Evolutionary conservation across 371 early-diverging fungal genomes (phyloP).

Genomic region (Mucor saturninus): DNA sequence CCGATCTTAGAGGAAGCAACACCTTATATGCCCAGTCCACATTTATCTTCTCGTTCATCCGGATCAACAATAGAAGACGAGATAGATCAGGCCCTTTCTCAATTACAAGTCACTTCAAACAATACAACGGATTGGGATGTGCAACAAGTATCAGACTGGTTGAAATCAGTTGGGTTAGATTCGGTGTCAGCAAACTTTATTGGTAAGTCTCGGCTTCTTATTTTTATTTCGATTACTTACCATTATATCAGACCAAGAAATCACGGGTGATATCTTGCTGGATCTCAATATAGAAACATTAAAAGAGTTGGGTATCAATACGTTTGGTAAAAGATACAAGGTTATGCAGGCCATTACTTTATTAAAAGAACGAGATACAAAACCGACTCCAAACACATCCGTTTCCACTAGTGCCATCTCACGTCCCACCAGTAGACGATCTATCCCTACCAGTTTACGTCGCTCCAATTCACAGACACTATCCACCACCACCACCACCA

Average conservation of each 20-base stretch:
- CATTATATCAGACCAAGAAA: slow-evolving; percentile 61
- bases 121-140: slow-evolving; percentile 45
- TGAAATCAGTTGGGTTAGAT: slow-evolving; percentile 58
- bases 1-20: slow-evolving; percentile 8
- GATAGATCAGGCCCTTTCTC: slow-evolving; percentile 37
- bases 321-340: slow-evolving; percentile 74
- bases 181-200: slow-evolving; percentile 61
- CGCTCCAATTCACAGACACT: slow-evolving; percentile 27
- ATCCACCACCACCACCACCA: no score
- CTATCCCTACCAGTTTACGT: slow-evolving; percentile 13
- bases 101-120: slow-evolving; percentile 16
- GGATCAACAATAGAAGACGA: slow-evolving; percentile 36
- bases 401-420: slow-evolving; percentile 29
- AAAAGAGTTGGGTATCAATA: slow-evolving; percentile 71
- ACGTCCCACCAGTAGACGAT: slow-evolving; percentile 14
- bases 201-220: slow-evolving; percentile 42
- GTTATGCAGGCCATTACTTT: slow-evolving; percentile 70
- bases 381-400: slow-evolving; percentile 27
- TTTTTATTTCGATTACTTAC: not conserved
- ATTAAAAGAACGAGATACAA: slow-evolving; percentile 43
- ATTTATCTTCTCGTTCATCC: slow-evolving; percentile 26
- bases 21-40: slow-evolving; percentile 20
- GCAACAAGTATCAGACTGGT: slow-evolving; percentile 51
- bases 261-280: slow-evolving; percentile 72
- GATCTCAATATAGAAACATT: slow-evolving; percentile 66